phyloP scores from a whole-genome alignment of 169 alveolate genomes.

The Plasmodium cynomolgi region DNA sequence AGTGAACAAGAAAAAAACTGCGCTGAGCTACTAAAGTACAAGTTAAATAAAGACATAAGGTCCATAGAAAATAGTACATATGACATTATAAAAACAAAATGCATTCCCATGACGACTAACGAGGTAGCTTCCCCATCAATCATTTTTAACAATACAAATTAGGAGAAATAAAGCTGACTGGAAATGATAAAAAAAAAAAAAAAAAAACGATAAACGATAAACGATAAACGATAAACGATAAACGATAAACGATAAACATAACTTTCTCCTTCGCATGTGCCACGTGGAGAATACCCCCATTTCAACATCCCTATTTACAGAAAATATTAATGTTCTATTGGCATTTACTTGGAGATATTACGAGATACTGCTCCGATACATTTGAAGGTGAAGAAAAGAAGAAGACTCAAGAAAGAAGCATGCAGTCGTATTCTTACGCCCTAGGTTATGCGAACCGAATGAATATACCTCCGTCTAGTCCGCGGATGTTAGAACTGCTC shows the following conservation, averaged over 20 bases:
- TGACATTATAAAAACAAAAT: constrained; percentile 36
- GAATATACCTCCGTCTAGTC: constrained; percentile 67
- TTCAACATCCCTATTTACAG: constrained; percentile 16
- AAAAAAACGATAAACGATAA: not conserved
- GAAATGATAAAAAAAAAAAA: not conserved
- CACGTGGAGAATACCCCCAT: not conserved
- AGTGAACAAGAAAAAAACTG: constrained; percentile 34
- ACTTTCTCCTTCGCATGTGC: not conserved
- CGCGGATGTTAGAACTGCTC: constrained; percentile 59
- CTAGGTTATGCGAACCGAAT: constrained; percentile 54
- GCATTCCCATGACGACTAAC: constrained; percentile 60
- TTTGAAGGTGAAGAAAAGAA: constrained; percentile 16
- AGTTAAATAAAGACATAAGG: constrained; percentile 67
- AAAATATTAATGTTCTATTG: constrained; percentile 65
- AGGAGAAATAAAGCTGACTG: not conserved
- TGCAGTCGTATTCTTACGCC: constrained; percentile 63
- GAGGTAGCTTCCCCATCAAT: constrained; percentile 8
- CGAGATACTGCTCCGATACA: constrained; percentile 70
- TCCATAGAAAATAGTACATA: constrained; percentile 52
- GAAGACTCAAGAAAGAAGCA: constrained; percentile 68
- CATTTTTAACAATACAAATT: not conserved
- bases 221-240: not conserved
- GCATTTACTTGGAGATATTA: constrained; percentile 73
- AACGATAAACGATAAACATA: not conserved
- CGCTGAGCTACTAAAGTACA: constrained; percentile 47